phyloP scores from a whole-genome alignment of 2,329 filamentous ascomycete genomes.

The Colletotrichum chrysophilum region DNA sequence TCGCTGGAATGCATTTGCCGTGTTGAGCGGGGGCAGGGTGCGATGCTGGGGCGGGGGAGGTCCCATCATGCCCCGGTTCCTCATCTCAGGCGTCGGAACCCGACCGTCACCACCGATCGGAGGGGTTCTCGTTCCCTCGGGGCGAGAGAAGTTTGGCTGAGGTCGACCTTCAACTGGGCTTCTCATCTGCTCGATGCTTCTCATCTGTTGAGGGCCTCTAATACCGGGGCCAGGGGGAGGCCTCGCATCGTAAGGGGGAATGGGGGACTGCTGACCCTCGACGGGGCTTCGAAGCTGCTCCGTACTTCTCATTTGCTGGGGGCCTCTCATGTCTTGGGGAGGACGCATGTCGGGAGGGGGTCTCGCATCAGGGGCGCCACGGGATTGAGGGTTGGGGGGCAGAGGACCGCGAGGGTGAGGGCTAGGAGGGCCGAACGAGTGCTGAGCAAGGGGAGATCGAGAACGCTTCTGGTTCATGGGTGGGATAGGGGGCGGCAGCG shows the following conservation, averaged over 20 bases:
- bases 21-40: constrained; percentile 12
- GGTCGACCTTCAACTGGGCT: neutral
- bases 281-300: neutral
- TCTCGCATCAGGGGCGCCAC: neutral
- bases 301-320: neutral
- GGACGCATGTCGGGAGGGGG: constrained; percentile 8
- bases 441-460: constrained; percentile 48
- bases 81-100: constrained; percentile 20
- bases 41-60: constrained; percentile 7
- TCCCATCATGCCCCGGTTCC: constrained; percentile 27
- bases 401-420: constrained; percentile 35
- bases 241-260: neutral
- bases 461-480: constrained; percentile 46
- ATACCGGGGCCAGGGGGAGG: neutral
- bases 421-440: constrained; percentile 35
- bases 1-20: constrained; percentile 47
- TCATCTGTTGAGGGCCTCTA: constrained; percentile 4
- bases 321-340: neutral
- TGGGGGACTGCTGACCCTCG: neutral
- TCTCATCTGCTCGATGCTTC: neutral
- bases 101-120: constrained; percentile 12
- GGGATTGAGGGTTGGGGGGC: constrained; percentile 30
- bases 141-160: constrained; percentile 22
- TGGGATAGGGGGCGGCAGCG: constrained; percentile 45
- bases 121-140: constrained; percentile 21